phyloP scores from a whole-genome alignment of 768 basidiomycete species.

The Rhodotorula taiwanensis region DNA sequence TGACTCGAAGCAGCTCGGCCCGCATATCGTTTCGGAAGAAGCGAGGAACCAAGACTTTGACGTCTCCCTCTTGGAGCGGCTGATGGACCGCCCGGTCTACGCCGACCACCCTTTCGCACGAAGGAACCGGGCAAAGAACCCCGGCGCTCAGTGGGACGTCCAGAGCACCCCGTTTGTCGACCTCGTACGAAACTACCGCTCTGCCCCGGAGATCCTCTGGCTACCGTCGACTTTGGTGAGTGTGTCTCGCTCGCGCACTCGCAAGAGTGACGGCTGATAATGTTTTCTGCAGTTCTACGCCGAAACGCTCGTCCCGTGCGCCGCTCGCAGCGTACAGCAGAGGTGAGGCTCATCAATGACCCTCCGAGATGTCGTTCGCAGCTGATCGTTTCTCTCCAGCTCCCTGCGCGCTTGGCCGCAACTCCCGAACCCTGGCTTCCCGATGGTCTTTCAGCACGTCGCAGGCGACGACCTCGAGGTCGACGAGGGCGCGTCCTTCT shows the following conservation, averaged over 20 bases:
- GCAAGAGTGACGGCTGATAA: too few species aligned
- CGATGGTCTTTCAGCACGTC: slow-evolving; percentile 42
- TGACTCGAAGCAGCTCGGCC: slow-evolving; percentile 45
- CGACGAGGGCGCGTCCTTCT: slow-evolving; percentile 45
- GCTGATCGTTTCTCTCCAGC: background rate
- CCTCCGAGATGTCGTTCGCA: background rate
- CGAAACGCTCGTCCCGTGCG: slow-evolving; percentile 43
- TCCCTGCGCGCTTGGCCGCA: slow-evolving; percentile 35
- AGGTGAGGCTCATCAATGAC: background rate
- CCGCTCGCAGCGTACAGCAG: slow-evolving; percentile 29
- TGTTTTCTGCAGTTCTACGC: slow-evolving; percentile 42
- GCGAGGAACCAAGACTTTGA: slow-evolving; percentile 43
- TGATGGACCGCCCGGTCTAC: slow-evolving; percentile 40
- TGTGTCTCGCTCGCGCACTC: background rate
- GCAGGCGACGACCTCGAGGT: slow-evolving; percentile 43
- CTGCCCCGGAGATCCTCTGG: slow-evolving; percentile 44
- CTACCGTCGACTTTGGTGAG: slow-evolving; percentile 40
- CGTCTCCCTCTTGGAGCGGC: slow-evolving; percentile 44
- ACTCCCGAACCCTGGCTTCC: slow-evolving; percentile 40
- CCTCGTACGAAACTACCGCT: slow-evolving; percentile 44
- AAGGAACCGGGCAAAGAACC: background rate
- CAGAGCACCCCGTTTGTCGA: slow-evolving; percentile 32
- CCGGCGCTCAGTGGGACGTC: slow-evolving; percentile 5
- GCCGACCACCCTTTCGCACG: slow-evolving; percentile 10
- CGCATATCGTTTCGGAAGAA: slow-evolving; percentile 40